A percentile compares a stretch with the other conserved stretches of the same genome.
Evolutionary conservation across 371 early-diverging fungal species (phyloP).

Genomic region (Apophysomyces sp.): DNA sequence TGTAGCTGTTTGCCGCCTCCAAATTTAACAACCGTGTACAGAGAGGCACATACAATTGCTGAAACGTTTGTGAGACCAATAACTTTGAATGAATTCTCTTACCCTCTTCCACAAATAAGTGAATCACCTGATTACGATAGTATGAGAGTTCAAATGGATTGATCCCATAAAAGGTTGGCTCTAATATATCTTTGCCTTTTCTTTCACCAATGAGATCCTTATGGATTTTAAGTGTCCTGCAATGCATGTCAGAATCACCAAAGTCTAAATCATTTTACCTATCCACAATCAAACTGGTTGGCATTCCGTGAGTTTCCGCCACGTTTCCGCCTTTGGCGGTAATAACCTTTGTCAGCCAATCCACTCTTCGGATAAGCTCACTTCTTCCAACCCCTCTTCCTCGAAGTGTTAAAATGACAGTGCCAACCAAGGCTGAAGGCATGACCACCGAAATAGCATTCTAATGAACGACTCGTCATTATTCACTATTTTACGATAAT

Average conservation of each 20-base stretch:
- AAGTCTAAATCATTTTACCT: slow-evolving; percentile 34
- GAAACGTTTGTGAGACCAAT: background rate
- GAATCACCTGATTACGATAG: slow-evolving; percentile 87
- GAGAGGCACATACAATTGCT: slow-evolving; percentile 58
- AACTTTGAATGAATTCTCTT: background rate
- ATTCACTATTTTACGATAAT: background rate
- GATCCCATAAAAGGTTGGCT: slow-evolving; percentile 84
- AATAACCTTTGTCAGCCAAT: slow-evolving; percentile 76
- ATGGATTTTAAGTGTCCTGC: slow-evolving; percentile 52
- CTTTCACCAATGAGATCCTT: slow-evolving; percentile 77
- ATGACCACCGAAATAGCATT: slow-evolving; percentile 75
- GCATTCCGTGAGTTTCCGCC: slow-evolving; percentile 79
- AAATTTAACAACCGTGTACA: slow-evolving; percentile 79
- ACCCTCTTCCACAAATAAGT: slow-evolving; percentile 45
- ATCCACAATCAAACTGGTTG: slow-evolving; percentile 62
- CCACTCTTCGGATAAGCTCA: slow-evolving; percentile 80
- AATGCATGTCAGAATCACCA: background rate
- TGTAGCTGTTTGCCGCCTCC: slow-evolving; percentile 69
- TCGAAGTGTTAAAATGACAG: slow-evolving; percentile 79
- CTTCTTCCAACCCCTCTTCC: slow-evolving; percentile 84
- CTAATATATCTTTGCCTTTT: slow-evolving; percentile 69
- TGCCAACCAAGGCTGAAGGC: slow-evolving; percentile 86
- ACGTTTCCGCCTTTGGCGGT: slow-evolving; percentile 76
- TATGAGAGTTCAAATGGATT: slow-evolving; percentile 87
- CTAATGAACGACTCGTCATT: slow-evolving; percentile 6